Base-by-base conservation (phyloP, 2,329 filamentous ascomycete species). In the Penicillium palitans region DNA sequence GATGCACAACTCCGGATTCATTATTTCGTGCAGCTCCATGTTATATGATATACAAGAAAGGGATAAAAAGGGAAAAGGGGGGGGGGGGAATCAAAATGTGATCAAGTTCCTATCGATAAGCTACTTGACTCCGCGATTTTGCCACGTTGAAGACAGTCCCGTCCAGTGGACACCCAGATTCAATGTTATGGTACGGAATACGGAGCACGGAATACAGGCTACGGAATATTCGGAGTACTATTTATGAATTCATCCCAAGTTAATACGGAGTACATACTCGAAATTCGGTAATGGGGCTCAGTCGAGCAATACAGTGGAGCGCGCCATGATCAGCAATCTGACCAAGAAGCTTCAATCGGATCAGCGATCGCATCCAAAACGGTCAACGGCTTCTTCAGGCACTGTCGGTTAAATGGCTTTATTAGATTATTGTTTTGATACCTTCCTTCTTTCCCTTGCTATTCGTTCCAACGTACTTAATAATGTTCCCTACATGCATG, bases 241-340 rank as follows among this genome's bases (percentile, higher is more conserved):
- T 42, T 25, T 25, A 17, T 44, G 41, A 42, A 41, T 2, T 27
- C 39, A n/a, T 6, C 25, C 25, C 25, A 25, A 6, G 25, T 25
- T 25, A 25, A 41, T 21, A 21, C 19, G 19, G 19, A 21, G 19
- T 21, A 21, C 19, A 41, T 6, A 13, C 8, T 15, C 21, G 10
- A 29, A 24, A 10, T 35, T n/a, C 8, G 15, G 31, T 13, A 25
- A 48, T 48, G 31, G 46, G 46, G 46, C 46, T 31, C n/a, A 19
- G 33, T 7, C 10, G 27, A 46, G 31, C 42, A 27, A 31, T 10
- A 47, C n/a, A 47, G 62, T 65, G 61, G 63, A 65, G 60, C 54
- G 42, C 21, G n/a, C 53, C 37, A 58, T 59, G 63, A 65, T 66
- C 62, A 61, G 59, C 50, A 55, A 60, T 61, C 62, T 51, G 25